Evolutionary conservation across 2,329 filamentous ascomycete genomes (phyloP).

Genomic region (Cladosporium sp.): DNA sequence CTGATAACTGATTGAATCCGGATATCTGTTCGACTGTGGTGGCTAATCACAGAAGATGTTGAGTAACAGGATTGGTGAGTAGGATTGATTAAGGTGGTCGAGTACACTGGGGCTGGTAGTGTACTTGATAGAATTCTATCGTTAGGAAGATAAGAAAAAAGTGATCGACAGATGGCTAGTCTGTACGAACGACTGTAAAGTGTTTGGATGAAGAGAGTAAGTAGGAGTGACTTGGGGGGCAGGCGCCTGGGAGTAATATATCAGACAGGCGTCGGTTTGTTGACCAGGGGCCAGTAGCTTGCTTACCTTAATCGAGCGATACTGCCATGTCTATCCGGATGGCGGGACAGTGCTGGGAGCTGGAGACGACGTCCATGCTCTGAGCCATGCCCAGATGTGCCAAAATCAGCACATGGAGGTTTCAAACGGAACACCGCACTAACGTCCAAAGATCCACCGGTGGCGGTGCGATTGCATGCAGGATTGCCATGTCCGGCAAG

Average conservation of each 20-base stretch:
- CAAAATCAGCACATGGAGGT: constrained; percentile 14
- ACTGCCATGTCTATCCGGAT: constrained; percentile 7
- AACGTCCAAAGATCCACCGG: constrained; percentile 9
- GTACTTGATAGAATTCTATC: constrained; percentile 1
- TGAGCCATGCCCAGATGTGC: constrained; percentile 13
- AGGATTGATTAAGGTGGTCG: not conserved
- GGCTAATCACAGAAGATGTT: constrained; percentile 30
- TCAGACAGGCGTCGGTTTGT: constrained; percentile 13
- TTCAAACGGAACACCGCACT: constrained; percentile 13
- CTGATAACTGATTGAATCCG: not conserved
- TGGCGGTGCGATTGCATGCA: constrained; percentile 15
- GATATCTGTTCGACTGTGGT: constrained; percentile 23
- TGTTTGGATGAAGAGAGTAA: constrained; percentile 6
- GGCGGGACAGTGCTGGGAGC: constrained; percentile 13
- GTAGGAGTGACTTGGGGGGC: constrained; percentile 1
- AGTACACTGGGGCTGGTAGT: constrained; percentile 15
- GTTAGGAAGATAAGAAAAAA: constrained; percentile 17
- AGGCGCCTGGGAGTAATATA: constrained; percentile 11
- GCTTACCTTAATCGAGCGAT: constrained; percentile 13
- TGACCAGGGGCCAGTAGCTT: constrained; percentile 10
- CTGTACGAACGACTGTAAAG: constrained; percentile 19
- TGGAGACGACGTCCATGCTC: constrained; percentile 14
- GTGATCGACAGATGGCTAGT: constrained; percentile 31
- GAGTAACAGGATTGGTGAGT: constrained; percentile 4
- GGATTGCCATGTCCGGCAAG: constrained; percentile 14